These are phyloP conservation scores for Rhizopogon roseolus DNA, from an alignment of 768 basidiomycete species.

Conservation along the genomic window DNA sequence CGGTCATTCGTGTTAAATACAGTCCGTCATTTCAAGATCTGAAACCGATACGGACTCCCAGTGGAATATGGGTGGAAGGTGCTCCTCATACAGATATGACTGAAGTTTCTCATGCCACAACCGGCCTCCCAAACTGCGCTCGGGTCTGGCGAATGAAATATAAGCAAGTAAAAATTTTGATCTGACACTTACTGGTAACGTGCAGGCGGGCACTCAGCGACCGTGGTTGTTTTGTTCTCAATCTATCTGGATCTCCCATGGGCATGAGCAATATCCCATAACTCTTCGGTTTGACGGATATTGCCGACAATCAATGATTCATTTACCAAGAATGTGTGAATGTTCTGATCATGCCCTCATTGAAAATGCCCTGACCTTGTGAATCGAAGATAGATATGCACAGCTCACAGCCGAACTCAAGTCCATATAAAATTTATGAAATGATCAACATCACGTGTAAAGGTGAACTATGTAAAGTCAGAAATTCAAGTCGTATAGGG, in stretches of 20 bases:
- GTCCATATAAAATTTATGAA: not conserved
- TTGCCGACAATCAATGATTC: constrained; percentile 3
- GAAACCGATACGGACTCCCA: not conserved
- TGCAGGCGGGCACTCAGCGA: constrained; percentile 13
- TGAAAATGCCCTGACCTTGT: constrained; percentile 6
- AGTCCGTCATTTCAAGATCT: not conserved
- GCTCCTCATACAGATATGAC: not conserved
- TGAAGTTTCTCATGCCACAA: constrained; percentile 20
- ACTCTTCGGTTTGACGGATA: not conserved
- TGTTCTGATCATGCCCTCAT: not conserved
- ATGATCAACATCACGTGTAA: constrained; percentile 2
- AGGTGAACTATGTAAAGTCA: constrained; percentile 14
- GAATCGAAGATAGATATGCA: constrained; percentile 5
- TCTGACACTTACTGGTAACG: constrained; percentile 7
- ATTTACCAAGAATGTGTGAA: not conserved
- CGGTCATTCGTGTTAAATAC: not conserved
- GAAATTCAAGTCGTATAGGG: constrained; percentile 1
- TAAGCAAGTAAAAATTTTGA: not conserved
- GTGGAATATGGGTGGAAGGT: not conserved
- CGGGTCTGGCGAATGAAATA: constrained; percentile 1
- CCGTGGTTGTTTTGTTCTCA: constrained; percentile 3
- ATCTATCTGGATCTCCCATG: constrained; percentile 15
- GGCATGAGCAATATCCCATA: constrained; percentile 6
- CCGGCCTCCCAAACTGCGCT: constrained; percentile 1
- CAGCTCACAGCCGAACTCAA: not conserved